Base-by-base conservation (phyloP, 2,329 filamentous ascomycete genomes). In the Apiospora kogelbergensis region DNA sequence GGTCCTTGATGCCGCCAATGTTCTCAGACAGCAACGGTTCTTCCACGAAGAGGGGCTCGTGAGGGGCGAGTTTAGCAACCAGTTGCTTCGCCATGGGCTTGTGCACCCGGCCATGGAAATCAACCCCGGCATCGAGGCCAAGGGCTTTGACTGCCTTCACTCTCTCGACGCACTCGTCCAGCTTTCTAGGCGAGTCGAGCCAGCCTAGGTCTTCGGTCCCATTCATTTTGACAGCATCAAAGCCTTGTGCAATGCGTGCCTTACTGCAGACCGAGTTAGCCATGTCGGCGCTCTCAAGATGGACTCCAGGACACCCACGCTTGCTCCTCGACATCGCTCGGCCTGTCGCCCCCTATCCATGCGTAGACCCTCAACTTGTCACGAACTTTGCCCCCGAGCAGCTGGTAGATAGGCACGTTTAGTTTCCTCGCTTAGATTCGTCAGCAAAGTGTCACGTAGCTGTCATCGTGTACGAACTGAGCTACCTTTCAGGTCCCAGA, bases 21-120 rank as follows among this genome's bases (percentile, higher is more conserved):
- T 94, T 90, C 75, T 94, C 92, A 0, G 87, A 90, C 0, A 94
- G 84, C 1, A 93, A 80, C 0, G 91, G 91, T 72, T 94, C 91
- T 76, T 94, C 92, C 57, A 94, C 89, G 77, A 94, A 94, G n/a
- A 94, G 81, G 0, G 91, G 92, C 1, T 84, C 84, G 72, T 92
- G 85, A 0, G 91, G 90, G 71, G 91, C 91, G 0, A 94, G 83
- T 0, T 86, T 84, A 69, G 86, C 86, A 1, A 90, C 90, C 2
- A 95, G 84, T 73, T 94, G 92, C 73, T 92, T 93, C 0, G 91
- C 92, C 91, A 94, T 94, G n/a, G 91, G 90, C 71, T 91, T 91
- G 79, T 94, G 92, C 0, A 93, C 82, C 10, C 91, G 87, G 3
- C 92, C 93, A 76, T 95, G 93, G 78, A 94, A 94, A 74, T 95